Evolutionary conservation across 192 early-diverging fungal species (phyloP).

Genomic region (Phlyctochytrium bullatum): DNA sequence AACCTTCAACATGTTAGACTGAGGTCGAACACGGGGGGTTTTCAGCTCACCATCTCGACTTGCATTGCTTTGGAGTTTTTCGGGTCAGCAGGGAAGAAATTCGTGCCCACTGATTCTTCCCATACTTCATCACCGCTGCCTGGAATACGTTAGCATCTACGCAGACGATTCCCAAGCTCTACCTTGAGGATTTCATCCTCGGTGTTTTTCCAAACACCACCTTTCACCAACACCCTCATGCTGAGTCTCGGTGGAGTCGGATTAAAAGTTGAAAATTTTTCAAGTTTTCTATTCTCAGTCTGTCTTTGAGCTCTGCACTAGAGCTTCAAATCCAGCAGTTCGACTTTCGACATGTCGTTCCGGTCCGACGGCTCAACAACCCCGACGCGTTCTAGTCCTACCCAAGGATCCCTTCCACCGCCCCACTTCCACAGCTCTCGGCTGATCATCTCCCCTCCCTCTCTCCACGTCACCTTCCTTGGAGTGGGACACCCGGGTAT

Average conservation of each 20-base stretch:
- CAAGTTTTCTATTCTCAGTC: too few species aligned
- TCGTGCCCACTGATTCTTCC: conserved; percentile 99
- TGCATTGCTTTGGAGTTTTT: conserved; percentile 98
- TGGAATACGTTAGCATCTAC: too few species aligned
- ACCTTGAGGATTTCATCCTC: conserved; percentile 95
- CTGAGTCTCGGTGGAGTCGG: too few species aligned
- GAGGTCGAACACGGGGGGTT: too few species aligned
- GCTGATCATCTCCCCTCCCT: conserved; percentile 55
- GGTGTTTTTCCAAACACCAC: conserved; percentile 99
- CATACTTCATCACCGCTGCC: conserved; percentile 97
- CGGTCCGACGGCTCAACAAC: conserved; percentile 16
- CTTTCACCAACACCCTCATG: conserved; percentile 65
- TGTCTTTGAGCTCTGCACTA: too few species aligned
- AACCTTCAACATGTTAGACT: conserved; percentile 35
- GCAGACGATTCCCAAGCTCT: too few species aligned
- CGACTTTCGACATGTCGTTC: neutral
- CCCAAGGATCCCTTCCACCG: conserved; percentile 90
- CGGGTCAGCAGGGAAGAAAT: conserved; percentile 93
- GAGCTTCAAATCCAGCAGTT: neutral
- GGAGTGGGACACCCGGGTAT: neutral
- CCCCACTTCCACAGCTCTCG: conserved; percentile 86
- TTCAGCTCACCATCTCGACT: conserved; percentile 99
- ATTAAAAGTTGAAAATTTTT: too few species aligned
- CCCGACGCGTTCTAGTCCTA: conserved; percentile 38
- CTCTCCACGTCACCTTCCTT: conserved; percentile 12